Evolutionary conservation across 805 yeast species (phyloP).

Genomic region (Hyphopichia homilentoma): DNA sequence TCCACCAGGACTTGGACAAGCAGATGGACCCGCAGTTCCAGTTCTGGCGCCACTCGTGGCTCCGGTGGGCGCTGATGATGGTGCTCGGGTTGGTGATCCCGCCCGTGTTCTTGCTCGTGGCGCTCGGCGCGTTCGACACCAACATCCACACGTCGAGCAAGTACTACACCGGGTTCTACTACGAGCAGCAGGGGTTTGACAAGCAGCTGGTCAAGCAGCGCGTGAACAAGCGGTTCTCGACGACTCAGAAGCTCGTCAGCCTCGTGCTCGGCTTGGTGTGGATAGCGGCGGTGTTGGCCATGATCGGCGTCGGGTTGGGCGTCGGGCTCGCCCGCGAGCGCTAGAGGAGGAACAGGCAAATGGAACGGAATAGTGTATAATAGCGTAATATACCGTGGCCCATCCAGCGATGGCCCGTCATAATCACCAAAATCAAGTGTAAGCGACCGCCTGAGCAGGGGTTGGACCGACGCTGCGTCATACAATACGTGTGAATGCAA

Average conservation of each 20-base stretch:
- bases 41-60: too few species aligned
- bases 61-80: conserved; percentile 23
- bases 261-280: conserved; percentile 29
- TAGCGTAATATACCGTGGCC: too few species aligned
- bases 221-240: conserved; percentile 13
- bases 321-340: conserved; percentile 13
- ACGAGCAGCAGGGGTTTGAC: conserved; percentile 4
- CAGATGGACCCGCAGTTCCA: too few species aligned
- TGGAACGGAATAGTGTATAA: too few species aligned
- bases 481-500: too few species aligned
- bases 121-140: conserved; percentile 34
- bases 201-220: conserved; percentile 10
- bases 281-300: conserved; percentile 29
- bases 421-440: too few species aligned
- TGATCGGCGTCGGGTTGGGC: conserved; percentile 40
- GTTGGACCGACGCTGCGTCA: too few species aligned
- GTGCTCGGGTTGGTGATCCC: conserved; percentile 30
- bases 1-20: too few species aligned
- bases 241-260: conserved; percentile 28
- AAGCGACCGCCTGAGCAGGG: too few species aligned
- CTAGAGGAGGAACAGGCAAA: too few species aligned
- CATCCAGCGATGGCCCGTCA: too few species aligned
- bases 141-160: conserved; percentile 13
- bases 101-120: conserved; percentile 34
- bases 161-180: conserved; percentile 16